Base-by-base conservation (phyloP, 106 monocot genomes). In the Apostasia shenzhenica region DNA sequence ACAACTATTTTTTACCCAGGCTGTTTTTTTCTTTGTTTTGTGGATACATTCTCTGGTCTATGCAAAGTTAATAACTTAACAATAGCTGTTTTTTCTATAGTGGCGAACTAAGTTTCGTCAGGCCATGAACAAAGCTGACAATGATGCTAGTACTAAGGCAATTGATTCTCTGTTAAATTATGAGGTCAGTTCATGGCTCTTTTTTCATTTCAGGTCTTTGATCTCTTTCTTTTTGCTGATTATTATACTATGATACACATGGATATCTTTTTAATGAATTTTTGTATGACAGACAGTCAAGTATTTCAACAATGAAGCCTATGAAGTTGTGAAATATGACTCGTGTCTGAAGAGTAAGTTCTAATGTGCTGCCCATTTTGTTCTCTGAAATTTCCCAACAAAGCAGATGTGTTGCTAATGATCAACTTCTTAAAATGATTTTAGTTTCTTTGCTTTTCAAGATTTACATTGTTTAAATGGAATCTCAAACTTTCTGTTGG, bases 121-220 rank as follows among this genome's bases (percentile, higher is more conserved):
- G 76, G 81, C 70, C 40, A 99, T 99, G 97, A 99, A 99, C 70
- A 93, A 90, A 85, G 97, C 97, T 67, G 97, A 99, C 67, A 99
- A 99, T 88, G 92, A 89, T 75, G 89, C 97, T 59, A 99, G 90
- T 77, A 81, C 97, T 51, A 86, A 71, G 61, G 78, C 97, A 66
- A 90, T 90, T 78, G 97, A 99, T 80, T 99, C 97, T 48, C 75
- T 99, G 37, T 69, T 99, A 68, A 99, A 99, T 74, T 99, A 99
- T 63, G 97, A 99, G 90, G 97, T 99, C 12, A 76, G 61, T 14
- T 74, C 70, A 6, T 44, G 51, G 71, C 5, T 45, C 1, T 74
- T 55, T 41, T 12, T 37, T 57, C 42, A 61, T 38, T 58, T 49
- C 5, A 2, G 42, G 14, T 55, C 44, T 83, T 11, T 56, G 48